Evolutionary conservation across 768 basidiomycete genomes (phyloP).

Genomic region (Lactarius sp.): DNA sequence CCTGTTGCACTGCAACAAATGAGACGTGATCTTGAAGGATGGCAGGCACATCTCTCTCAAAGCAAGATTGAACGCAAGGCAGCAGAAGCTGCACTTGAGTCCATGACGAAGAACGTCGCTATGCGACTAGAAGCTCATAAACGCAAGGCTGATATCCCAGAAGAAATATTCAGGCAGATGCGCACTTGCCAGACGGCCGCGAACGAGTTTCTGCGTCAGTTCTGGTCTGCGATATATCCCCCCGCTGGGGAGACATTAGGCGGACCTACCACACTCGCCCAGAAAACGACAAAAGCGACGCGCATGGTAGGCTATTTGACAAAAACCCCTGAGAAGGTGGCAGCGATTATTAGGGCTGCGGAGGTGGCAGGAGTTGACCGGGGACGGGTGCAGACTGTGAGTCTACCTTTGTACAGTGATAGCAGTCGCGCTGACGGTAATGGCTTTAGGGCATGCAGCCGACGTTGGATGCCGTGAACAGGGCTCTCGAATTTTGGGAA

Average conservation of each 20-base stretch:
- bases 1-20: conserved; percentile 45
- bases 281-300: conserved; percentile 70
- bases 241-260: conserved; percentile 51
- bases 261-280: conserved; percentile 49
- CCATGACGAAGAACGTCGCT: conserved; percentile 80
- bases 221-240: conserved; percentile 87
- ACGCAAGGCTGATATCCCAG: conserved; percentile 74
- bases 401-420: conserved; percentile 29
- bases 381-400: conserved; percentile 56
- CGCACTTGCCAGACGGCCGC: conserved; percentile 87
- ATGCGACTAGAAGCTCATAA: conserved; percentile 62
- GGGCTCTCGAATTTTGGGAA: conserved; percentile 54
- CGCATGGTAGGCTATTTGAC: conserved; percentile 86
- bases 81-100: conserved; percentile 59
- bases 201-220: conserved; percentile 94
- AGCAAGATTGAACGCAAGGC: conserved; percentile 64
- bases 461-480: conserved; percentile 64
- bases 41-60: conserved; percentile 57
- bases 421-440: not conserved
- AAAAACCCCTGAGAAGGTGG: conserved; percentile 78
- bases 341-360: conserved; percentile 63
- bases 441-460: conserved; percentile 67
- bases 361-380: conserved; percentile 59
- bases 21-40: conserved; percentile 45
- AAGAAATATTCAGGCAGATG: conserved; percentile 75